Conservation (phyloP, 2,329 filamentous ascomycete species). For the Exophiala phaeomuriformis region DNA sequence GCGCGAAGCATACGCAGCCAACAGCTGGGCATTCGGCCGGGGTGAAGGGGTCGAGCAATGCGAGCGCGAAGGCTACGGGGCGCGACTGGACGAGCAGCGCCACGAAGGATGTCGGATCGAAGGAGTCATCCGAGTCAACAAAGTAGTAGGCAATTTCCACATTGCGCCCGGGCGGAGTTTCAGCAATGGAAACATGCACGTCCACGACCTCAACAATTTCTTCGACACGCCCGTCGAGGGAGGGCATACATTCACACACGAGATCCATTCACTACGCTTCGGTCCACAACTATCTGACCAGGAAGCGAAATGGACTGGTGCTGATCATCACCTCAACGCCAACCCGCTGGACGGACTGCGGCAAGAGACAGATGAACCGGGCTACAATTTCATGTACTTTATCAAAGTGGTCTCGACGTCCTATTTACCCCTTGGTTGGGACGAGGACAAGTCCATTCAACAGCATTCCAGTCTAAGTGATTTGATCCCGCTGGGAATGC, state of each 20-base stretch:
- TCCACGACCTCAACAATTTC: slow-evolving; percentile 96
- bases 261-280: slow-evolving; percentile 82
- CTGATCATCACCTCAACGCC: slow-evolving; percentile 63
- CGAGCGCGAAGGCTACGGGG: slow-evolving; percentile 84
- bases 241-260: slow-evolving; percentile 81
- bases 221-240: slow-evolving; percentile 63
- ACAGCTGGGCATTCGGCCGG: slow-evolving; percentile 88
- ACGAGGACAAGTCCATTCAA: slow-evolving; percentile 47
- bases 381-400: slow-evolving; percentile 98
- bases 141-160: slow-evolving; percentile 98
- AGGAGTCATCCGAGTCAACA: slow-evolving; percentile 88
- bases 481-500: slow-evolving; percentile 57
- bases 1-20: slow-evolving; percentile 80
- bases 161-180: slow-evolving; percentile 93
- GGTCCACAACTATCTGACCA: slow-evolving; percentile 70
- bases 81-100: slow-evolving; percentile 79
- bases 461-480: slow-evolving; percentile 41
- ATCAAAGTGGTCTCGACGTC: slow-evolving; percentile 96
- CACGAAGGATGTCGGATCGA: slow-evolving; percentile 92
- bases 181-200: slow-evolving; percentile 93
- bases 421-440: slow-evolving; percentile 87
- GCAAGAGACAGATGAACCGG: slow-evolving; percentile 71
- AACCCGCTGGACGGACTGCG: slow-evolving; percentile 80
- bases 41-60: slow-evolving; percentile 94
- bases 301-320: slow-evolving; percentile 65